Base-by-base conservation (phyloP, 1,284 basidiomycete species). In the Ustilago cynodontis region DNA sequence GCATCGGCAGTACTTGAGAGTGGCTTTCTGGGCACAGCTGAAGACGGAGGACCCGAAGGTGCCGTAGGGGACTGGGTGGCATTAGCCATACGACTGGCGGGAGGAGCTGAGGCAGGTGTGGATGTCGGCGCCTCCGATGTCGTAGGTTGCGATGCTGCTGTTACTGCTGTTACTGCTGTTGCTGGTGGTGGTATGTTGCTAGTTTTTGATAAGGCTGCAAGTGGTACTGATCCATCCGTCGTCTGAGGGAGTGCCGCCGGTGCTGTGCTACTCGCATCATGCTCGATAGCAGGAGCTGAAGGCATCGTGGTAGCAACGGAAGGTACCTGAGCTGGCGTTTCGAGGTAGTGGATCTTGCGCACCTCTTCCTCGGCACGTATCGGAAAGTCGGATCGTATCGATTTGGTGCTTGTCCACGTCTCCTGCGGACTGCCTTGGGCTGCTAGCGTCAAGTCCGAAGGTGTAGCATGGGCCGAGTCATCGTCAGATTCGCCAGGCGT, bases 321-420 rank as follows among this genome's bases (percentile, higher is more conserved):
- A n/a, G 26, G n/a, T 16, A 41, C 13, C n/a, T 56, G 55, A 58
- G 55, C 33, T 20, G 66, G 58, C n/a, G 69, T 45, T 16, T 77
- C 71, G 29, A 77, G 70, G 41, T 77, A 67, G 45, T 77, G 71
- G 22, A 77, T 77, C 60, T 59, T 70, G 41, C 71, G 67, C 49
- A 59, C 63, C 24, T 68, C 68, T 24, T 75, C 72, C 3, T 70
- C 72, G 10, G 50, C 54, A 29, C 61, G 62, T 11, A 43, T 31
- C 22, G 47, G 47, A 45, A 20, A 20, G 43, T 45, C 43, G 8
- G 43, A 2, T 22, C 43, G 43, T n/a, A 45, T 45, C 18, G 43
- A 7, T n/a, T 68, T 67, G 47, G 41, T 35, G 41, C 2, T 54
- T 24, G 56, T 22, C 59, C 50, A 59, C 18, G 60, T 39, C 57